Base-by-base conservation (phyloP, 202 grass and related monocot species). In the Zoysia matrella region DNA sequence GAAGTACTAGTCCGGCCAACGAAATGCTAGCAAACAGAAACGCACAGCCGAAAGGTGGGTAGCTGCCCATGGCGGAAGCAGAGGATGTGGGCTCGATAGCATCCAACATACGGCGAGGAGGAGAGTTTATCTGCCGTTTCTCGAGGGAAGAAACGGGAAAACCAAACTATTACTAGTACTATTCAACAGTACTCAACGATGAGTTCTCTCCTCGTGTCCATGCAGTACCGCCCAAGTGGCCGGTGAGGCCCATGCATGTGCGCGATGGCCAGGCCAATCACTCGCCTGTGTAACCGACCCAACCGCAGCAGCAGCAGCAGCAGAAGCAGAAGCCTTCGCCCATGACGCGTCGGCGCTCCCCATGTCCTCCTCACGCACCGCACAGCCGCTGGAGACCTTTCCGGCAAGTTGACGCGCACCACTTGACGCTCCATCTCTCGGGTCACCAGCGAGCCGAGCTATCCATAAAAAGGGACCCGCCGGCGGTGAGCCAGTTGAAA, bases 331-430 rank as follows among this genome's bases (percentile, higher is more conserved):
- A n/a, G 71, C 49, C 82, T 49, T 65, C 64, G 48, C 72, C 72
- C 82, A 77, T 89, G 82, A 47, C 66, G 79, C 55, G 56, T 80
- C 81, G 75, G 50, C 41, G 8, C 22, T 30, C 4, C 49, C 2
- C 8, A 11, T 14, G 40, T 79, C 63, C 63, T 79, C 77, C 22
- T 30, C 22, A 30, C 3, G 8, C 60, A 48, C 69, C 10, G 18
- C 69, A 39, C 48, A 61, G 56, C 22, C 71, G 62, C 49, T 69
- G 81, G 72, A 85, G 77, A 82, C 69, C 87, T 10, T 80, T 81
- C 60, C 13, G 66, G 66, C 82, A 85, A 85, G 82, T 81, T 80
- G 72, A 65, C 70, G 50, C 75, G 55, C 55, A 43, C 69, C 80
- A 74, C 84, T 76, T 75, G 78, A 53, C 22, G 50, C n/a, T 7